Evolutionary conservation across 176 grass and related monocot species (phyloP).

Genomic region (Eragrostis curvula): DNA sequence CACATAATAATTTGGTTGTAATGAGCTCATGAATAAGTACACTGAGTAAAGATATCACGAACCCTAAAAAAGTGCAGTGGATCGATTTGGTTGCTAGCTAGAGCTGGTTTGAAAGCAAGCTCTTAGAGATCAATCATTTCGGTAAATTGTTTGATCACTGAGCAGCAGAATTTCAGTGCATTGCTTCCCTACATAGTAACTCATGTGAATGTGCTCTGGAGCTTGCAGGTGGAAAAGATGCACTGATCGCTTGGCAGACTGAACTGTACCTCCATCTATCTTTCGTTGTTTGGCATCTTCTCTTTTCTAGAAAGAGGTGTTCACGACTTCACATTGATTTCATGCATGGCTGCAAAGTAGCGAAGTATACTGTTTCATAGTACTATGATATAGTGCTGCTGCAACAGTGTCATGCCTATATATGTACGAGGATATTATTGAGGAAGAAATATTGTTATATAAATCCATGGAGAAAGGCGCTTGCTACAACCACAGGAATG

Average conservation of each 20-base stretch:
- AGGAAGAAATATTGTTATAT: too few species aligned
- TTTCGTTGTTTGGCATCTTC: conserved; percentile 43
- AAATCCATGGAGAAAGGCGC: too few species aligned
- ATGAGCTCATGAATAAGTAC: conserved; percentile 42
- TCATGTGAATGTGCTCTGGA: conserved; percentile 43
- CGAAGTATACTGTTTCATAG: neutral
- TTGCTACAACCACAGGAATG: too few species aligned
- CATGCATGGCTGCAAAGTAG: neutral
- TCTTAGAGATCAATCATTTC: conserved; percentile 28
- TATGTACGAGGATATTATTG: too few species aligned
- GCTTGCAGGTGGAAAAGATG: conserved; percentile 37
- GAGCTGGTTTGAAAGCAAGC: neutral
- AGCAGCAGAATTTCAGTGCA: conserved; percentile 3
- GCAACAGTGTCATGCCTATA: neutral
- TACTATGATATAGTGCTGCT: neutral
- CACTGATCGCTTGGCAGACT: conserved; percentile 16
- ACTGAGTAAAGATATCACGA: conserved; percentile 19
- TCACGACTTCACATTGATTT: conserved; percentile 3
- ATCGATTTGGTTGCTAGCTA: neutral
- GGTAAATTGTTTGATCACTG: neutral
- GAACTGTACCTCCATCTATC: neutral
- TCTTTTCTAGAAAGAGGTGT: conserved; percentile 15
- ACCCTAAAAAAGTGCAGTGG: neutral
- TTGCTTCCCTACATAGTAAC: conserved; percentile 38
- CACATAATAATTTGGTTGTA: conserved; percentile 35